These are phyloP conservation scores for Fusarium solani-melongenae DNA, from an alignment of 2,329 filamentous ascomycete species.

Conservation along the genomic window DNA sequence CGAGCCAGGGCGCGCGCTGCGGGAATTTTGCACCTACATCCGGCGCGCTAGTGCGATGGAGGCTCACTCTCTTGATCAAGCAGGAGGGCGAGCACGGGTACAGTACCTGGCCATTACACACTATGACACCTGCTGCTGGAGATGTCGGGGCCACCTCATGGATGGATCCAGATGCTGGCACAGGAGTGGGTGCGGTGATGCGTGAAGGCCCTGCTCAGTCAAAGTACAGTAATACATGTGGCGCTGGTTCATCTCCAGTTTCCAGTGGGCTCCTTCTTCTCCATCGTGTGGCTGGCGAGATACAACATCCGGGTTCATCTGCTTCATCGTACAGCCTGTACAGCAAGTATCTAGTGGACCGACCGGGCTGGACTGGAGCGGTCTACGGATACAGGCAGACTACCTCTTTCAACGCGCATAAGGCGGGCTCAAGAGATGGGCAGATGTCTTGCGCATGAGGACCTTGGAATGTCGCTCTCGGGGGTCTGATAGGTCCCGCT, in stretches of 20 bases:
- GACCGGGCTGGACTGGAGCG: slow-evolving; percentile 6
- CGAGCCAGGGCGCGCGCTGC: slow-evolving; percentile 6
- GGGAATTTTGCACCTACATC: slow-evolving; percentile 22
- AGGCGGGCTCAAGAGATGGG: slow-evolving; percentile 7
- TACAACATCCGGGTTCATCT: neutral
- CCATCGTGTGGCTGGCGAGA: slow-evolving; percentile 2
- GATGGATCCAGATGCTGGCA: neutral
- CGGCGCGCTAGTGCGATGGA: slow-evolving; percentile 14
- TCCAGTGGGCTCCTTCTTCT: neutral
- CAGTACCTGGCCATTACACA: neutral
- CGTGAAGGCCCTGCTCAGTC: neutral
- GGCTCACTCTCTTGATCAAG: neutral
- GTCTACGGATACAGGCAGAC: neutral
- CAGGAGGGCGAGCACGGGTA: neutral
- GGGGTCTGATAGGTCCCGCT: slow-evolving; percentile 8
- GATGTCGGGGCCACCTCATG: neutral
- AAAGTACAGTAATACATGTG: neutral
- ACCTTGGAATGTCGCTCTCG: slow-evolving; percentile 4
- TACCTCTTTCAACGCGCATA: slow-evolving; percentile 3
- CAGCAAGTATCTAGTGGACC: neutral
- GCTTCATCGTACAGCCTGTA: neutral
- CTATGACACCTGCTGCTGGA: slow-evolving; percentile 7
- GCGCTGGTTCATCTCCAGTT: slow-evolving; percentile 5
- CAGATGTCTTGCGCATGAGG: slow-evolving; percentile 6
- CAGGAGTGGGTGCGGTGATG: neutral